Evolutionary conservation across 108 stramenopile genomes (phyloP), one percentile per base, ranked within the genome.

Genomic region (Aureococcus anophagefferens): DNA sequence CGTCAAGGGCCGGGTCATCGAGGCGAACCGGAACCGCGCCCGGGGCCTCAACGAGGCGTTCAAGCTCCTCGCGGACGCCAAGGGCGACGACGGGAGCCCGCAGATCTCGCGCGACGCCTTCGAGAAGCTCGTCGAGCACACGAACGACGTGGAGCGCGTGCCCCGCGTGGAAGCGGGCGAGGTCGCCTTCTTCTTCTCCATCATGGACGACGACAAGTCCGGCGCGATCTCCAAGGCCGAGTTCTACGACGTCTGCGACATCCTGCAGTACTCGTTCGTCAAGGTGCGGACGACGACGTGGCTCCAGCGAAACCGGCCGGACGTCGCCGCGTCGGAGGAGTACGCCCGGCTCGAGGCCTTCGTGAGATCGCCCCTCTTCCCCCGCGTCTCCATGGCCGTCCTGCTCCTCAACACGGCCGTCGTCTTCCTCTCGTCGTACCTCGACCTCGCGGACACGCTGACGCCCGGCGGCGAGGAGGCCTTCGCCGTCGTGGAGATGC

Each of bases 161-260:
- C 51, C 51, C 7, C 14, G 3, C 1, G 25, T 59, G 25, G 25
- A 59, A 25, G 13, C 4, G 25, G 25, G 13, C 21, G 14, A 46
- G 35, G n/a, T 69, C 29, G 31, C 46, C 31, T 69, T 46, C 46
- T 32, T 69, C 35, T 69, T 69, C 46, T 30, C 29, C 13, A 16
- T 32, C 36, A 21, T 69, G 21, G 68, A 69, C 46, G 45, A 46
- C 13, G 68, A 69, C 0, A 0, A 25, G 18, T 59, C 46, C 29
- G 68, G 68, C 9, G 15, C 46, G 5, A 69, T 69, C 46, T 44
- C 44, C 68, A 18, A 31, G 16, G 46, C 0, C 4, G 68, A 69
- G 30, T 69, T 69, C 30, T 69, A 59, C 46, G 36, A 69, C 25
- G 5, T 69, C 32, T 46, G 46, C 68, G 68, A 59, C 25, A 59